Percentiles rank a stretch among this genome's conserved stretches.
These are phyloP conservation scores for Picea abies DNA, from an alignment of 83 land plant genomes.

Conservation along the genomic window DNA sequence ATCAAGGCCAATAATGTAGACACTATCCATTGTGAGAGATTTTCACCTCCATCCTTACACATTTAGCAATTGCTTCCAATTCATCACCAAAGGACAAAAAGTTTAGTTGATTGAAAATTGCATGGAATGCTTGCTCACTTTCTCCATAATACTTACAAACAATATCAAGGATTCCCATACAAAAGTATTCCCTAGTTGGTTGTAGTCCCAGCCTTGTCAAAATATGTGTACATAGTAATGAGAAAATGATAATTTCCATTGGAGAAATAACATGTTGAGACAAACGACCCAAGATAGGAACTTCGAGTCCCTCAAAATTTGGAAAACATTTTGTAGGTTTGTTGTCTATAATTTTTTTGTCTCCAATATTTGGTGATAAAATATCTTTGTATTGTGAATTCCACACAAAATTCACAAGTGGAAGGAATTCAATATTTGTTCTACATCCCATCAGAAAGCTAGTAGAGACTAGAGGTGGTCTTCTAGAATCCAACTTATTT, in stretches of 20 bases:
- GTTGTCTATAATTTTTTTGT: conserved; percentile 16
- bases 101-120: conserved; percentile 62
- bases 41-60: conserved; percentile 86
- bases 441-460: conserved; percentile 29
- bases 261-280: conserved; percentile 62
- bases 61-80: conserved; percentile 97
- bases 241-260: conserved; percentile 66
- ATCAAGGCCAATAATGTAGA: conserved; percentile 81
- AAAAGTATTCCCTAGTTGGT: no score
- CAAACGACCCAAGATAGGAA: conserved; percentile 66
- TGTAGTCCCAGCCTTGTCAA: background rate
- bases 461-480: background rate
- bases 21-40: conserved; percentile 83
- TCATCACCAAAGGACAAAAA: conserved; percentile 89
- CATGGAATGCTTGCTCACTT: conserved; percentile 73
- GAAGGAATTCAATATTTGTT: conserved; percentile 37
- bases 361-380: background rate
- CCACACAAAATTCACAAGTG: background rate
- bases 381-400: background rate
- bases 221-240: conserved; percentile 32
- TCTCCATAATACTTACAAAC: conserved; percentile 83
- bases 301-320: conserved; percentile 10
- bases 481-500: no score
- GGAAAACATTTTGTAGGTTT: conserved; percentile 22
- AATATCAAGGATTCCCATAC: conserved; percentile 66